Evolutionary conservation across 2,329 filamentous ascomycete species (phyloP).

Genomic region (Pseudomassariella vexata): DNA sequence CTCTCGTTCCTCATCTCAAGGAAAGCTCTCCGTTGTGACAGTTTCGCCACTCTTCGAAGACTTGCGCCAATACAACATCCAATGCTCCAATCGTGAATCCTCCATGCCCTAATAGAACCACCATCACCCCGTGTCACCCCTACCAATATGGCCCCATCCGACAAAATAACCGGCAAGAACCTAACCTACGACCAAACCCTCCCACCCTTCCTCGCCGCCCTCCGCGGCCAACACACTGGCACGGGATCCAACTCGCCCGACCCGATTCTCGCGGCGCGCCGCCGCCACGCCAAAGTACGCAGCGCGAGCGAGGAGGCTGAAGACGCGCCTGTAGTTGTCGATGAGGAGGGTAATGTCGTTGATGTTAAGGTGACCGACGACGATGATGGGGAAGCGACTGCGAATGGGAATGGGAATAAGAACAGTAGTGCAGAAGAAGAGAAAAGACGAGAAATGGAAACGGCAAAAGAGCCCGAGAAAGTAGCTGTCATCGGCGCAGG

Average conservation of each 20-base stretch:
- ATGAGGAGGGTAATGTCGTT: slow-evolving; percentile 65
- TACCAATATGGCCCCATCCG: slow-evolving; percentile 20
- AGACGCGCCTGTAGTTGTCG: slow-evolving; percentile 68
- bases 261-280: slow-evolving; percentile 42
- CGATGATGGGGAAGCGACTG: slow-evolving; percentile 21
- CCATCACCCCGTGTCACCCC: background rate
- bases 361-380: slow-evolving; percentile 33
- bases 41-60: background rate
- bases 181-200: slow-evolving; percentile 58
- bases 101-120: background rate
- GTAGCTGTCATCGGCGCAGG: slow-evolving; percentile 35
- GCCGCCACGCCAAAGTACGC: slow-evolving; percentile 46
- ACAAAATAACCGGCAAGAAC: slow-evolving; percentile 67
- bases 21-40: background rate
- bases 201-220: slow-evolving; percentile 54
- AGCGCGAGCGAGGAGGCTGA: slow-evolving; percentile 67
- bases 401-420: slow-evolving; percentile 24
- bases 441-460: slow-evolving; percentile 10
- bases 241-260: slow-evolving; percentile 45
- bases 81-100: background rate
- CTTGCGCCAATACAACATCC: background rate
- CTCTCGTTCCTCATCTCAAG: background rate
- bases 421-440: slow-evolving; percentile 18
- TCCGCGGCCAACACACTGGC: slow-evolving; percentile 46
- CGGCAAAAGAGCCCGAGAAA: slow-evolving; percentile 13